These are phyloP conservation scores for Lipomyces japonicus DNA, from an alignment of 805 yeast genomes.

Conservation along the genomic window DNA sequence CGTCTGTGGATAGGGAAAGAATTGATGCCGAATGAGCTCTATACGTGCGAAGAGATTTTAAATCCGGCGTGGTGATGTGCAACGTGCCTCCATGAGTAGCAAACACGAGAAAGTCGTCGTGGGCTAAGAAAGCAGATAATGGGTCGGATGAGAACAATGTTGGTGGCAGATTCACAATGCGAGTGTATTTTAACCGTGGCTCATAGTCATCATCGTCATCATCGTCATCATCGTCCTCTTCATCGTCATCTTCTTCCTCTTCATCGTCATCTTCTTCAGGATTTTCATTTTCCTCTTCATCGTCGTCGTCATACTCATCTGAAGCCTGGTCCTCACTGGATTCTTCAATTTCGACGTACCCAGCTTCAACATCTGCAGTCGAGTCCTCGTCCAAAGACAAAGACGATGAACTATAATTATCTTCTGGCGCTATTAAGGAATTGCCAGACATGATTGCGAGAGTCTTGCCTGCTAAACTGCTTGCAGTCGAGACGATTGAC, in stretches of 20 bases:
- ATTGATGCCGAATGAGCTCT: conserved; percentile 85
- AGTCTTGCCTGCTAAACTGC: no score
- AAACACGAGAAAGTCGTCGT: conserved; percentile 61
- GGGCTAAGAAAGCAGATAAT: conserved; percentile 63
- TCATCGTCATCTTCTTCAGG: conserved; percentile 21
- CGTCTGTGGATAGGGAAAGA: conserved; percentile 67
- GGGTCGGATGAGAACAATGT: conserved; percentile 73
- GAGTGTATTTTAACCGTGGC: conserved; percentile 69
- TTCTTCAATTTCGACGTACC: conserved; percentile 14
- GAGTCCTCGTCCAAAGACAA: conserved; percentile 20
- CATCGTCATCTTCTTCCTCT: conserved; percentile 28
- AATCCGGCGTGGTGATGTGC: conserved; percentile 60
- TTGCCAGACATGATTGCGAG: conserved; percentile 10
- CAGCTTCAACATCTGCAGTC: conserved; percentile 16
- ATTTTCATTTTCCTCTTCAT: conserved; percentile 5
- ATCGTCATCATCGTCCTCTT: conserved; percentile 27
- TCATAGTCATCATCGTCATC: conserved; percentile 45
- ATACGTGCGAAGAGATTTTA: conserved; percentile 62
- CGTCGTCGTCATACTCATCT: conserved; percentile 6
- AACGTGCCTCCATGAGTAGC: conserved; percentile 88
- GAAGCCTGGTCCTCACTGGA: conserved; percentile 9
- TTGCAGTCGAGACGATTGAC: no score
- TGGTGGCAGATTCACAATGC: conserved; percentile 64
- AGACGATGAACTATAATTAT: conserved; percentile 21
- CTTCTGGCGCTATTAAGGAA: conserved; percentile 15